A percentile compares a stretch with the other conserved stretches of the same genome.
phyloP scores from a whole-genome alignment of 768 basidiomycete genomes.

The Suillus ampliporus region DNA sequence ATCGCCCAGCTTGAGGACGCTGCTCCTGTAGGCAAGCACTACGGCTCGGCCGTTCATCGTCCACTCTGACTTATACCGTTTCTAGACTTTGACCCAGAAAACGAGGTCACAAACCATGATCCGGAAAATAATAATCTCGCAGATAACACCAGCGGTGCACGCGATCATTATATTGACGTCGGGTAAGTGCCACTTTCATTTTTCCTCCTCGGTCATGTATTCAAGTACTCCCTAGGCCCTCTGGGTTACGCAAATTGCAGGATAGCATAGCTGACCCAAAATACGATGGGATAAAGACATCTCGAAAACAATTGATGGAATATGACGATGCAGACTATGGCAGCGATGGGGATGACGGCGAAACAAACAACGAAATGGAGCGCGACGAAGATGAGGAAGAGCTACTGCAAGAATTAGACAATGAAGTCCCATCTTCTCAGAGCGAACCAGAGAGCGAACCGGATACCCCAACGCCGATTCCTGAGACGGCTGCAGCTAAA shows the following conservation, averaged over 20 bases:
- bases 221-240: slow-evolving; percentile 54
- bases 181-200: slow-evolving; percentile 55
- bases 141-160: slow-evolving; percentile 42
- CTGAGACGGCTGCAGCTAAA: slow-evolving; percentile 15
- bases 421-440: slow-evolving; percentile 14
- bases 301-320: slow-evolving; percentile 59
- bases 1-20: slow-evolving; percentile 79
- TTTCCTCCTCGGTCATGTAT: slow-evolving; percentile 8
- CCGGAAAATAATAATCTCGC: slow-evolving; percentile 41
- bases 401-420: slow-evolving; percentile 7
- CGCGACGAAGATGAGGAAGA: slow-evolving; percentile 20
- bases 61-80: slow-evolving; percentile 14
- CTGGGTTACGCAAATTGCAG: slow-evolving; percentile 66
- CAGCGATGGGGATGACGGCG: slow-evolving; percentile 31
- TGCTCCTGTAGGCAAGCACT: slow-evolving; percentile 65
- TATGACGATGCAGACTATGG: slow-evolving; percentile 33
- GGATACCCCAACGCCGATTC: neutral
- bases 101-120: slow-evolving; percentile 52
- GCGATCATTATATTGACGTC: slow-evolving; percentile 86
- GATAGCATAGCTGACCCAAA: slow-evolving; percentile 76
- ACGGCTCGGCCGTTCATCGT: slow-evolving; percentile 10
- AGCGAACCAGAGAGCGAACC: slow-evolving; percentile 19
- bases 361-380: slow-evolving; percentile 21
- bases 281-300: slow-evolving; percentile 73
- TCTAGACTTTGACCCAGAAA: slow-evolving; percentile 79